These are phyloP conservation scores for Capsicum baccatum DNA, from an alignment of 257 asterid genomes.

Conservation along the genomic window DNA sequence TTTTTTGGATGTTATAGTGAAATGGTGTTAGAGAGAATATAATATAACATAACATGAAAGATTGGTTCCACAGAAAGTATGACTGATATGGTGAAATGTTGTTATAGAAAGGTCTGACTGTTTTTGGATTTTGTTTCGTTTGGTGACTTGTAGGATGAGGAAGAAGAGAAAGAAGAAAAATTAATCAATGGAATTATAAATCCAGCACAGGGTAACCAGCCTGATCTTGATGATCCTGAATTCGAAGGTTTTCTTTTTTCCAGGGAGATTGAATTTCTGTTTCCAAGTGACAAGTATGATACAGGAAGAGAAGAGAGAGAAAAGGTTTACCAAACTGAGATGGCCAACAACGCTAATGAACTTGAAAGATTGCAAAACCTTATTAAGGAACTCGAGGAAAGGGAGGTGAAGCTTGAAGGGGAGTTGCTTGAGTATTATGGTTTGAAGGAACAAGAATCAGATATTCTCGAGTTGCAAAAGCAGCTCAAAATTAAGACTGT, in stretches of 20 bases:
- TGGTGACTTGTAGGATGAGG: constrained; percentile 46
- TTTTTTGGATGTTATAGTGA: neutral
- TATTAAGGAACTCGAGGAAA: constrained; percentile 84
- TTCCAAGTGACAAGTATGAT: constrained; percentile 66
- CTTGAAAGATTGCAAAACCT: constrained; percentile 69
- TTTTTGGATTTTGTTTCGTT: too few species aligned
- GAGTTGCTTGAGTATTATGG: constrained; percentile 93
- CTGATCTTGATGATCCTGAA: constrained; percentile 78
- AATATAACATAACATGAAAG: too few species aligned
- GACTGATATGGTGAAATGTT: too few species aligned
- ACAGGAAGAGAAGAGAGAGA: constrained; percentile 57
- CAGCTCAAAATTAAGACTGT: constrained; percentile 85
- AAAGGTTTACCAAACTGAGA: constrained; percentile 62
- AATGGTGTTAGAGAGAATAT: neutral
- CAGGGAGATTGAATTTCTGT: constrained; percentile 77
- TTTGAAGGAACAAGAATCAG: constrained; percentile 86
- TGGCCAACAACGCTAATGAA: constrained; percentile 73
- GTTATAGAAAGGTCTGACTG: too few species aligned
- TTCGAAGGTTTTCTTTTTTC: constrained; percentile 75
- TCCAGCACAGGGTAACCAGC: constrained; percentile 48
- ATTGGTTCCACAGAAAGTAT: too few species aligned
- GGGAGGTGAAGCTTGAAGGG: constrained; percentile 94
- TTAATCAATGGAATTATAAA: constrained; percentile 67
- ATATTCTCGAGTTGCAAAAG: constrained; percentile 71
- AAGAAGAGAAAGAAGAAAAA: constrained; percentile 91